Base-by-base conservation (phyloP, 768 basidiomycete species). In the Tricholoma flavovirens region DNA sequence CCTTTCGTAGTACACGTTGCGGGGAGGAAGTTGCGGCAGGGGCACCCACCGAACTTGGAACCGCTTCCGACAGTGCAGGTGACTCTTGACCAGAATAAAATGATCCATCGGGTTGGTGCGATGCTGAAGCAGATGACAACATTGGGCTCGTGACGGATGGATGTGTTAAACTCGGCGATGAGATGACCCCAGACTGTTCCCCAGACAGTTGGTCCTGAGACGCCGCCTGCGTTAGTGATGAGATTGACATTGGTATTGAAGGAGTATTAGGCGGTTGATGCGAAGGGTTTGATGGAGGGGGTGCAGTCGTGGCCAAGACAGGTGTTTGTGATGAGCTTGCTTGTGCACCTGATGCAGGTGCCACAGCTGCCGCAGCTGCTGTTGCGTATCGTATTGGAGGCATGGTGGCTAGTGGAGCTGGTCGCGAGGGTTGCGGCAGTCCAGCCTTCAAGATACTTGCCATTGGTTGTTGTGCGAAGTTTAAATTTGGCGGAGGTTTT, bases 311-410 rank as follows among this genome's bases (percentile, higher is more conserved):
- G 21, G 69, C 54, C 21, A 74, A 68, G 30, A 66, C 75, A 51
- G 71, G 79, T 22, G 76, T 70, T 57, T 75, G 66, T 2, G 79
- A 77, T 19, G 59, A 62, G 40, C 58, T 69, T 21, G 66, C 60
- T 52, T 71, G 62, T 42, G 65, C 52, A 26, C 65, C 42, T 30
- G 69, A 29, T 29, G 70, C 61, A 51, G 75, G 68, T 11, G 73
- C 66, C 54, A 78, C 74, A 55, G 80, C 73, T 2, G 78, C 79
- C 12, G 93, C 94, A 2, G 93, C 95, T 0, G 93, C 93, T n/a
- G 92, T 83, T 30, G 96, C 88, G 67, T 97, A 97, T 50, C 89
- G 80, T 66, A 95, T 90, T 11, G 93, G 88, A 43, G 92, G 88
- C 55, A 91, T 69, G 19, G 78, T 68, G 30, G 77, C 77, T 61